Conservation (phyloP, 2,329 filamentous ascomycete genomes). For the Fusarium pseudonygamai region DNA sequence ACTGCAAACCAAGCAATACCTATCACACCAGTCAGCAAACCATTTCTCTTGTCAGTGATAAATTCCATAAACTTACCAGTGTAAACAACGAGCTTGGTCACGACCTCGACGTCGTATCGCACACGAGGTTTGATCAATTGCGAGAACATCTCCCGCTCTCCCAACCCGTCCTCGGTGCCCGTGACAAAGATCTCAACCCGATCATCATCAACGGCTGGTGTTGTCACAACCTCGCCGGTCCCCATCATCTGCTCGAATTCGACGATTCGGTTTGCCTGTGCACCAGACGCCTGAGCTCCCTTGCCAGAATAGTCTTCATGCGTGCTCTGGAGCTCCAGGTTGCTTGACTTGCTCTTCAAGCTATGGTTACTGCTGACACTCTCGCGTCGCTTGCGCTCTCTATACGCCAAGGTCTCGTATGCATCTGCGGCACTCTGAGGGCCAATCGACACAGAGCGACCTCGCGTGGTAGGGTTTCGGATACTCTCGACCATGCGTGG, state of each 20-base stretch:
- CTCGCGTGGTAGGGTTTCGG: constrained; percentile 74
- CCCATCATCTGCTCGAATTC: constrained; percentile 81
- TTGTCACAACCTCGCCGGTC: constrained; percentile 62
- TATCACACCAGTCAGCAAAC: constrained; percentile 46
- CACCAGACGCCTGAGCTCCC: constrained; percentile 55
- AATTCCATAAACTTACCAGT: constrained; percentile 65
- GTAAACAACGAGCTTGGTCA: constrained; percentile 96
- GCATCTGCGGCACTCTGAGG: constrained; percentile 97
- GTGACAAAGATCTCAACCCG: constrained; percentile 48
- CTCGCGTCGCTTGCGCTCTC: constrained; percentile 71
- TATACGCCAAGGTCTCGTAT: constrained; percentile 93
- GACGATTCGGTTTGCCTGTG: constrained; percentile 60
- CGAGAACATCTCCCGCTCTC: constrained; percentile 84
- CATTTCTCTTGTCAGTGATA: background rate
- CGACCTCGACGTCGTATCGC: constrained; percentile 97
- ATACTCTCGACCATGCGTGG: constrained; percentile 84
- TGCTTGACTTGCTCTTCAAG: constrained; percentile 55
- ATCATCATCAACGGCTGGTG: constrained; percentile 44
- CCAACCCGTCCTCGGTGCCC: constrained; percentile 59
- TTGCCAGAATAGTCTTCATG: constrained; percentile 52
- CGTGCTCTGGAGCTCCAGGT: constrained; percentile 52
- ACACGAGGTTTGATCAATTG: constrained; percentile 86
- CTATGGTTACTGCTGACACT: constrained; percentile 63
- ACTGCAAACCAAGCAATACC: constrained; percentile 86
- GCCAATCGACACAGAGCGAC: constrained; percentile 86